Percentiles rank a stretch among this genome's conserved stretches.
Evolutionary conservation across 108 stramenopile species (phyloP).

Genomic region (Aurantiochytrium sp.): DNA sequence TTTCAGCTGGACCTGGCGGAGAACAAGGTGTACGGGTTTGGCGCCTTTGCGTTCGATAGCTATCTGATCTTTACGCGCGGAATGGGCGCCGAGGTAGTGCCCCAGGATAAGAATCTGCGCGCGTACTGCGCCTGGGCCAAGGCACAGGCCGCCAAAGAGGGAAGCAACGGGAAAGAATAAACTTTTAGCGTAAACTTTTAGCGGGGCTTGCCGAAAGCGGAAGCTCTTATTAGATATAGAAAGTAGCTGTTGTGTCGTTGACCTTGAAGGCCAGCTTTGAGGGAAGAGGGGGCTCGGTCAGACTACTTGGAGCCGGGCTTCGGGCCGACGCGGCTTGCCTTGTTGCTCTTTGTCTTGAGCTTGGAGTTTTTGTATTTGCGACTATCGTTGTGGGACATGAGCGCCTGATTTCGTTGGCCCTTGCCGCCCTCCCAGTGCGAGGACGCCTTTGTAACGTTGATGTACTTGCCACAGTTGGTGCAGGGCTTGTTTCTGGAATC

Average conservation of each 20-base stretch:
- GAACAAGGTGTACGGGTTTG: constrained; percentile 8
- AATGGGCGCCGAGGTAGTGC: neutral
- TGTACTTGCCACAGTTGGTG: constrained; percentile 1
- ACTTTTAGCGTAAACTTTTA: neutral
- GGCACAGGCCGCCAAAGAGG: neutral
- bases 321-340: neutral
- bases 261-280: too few relatives aligned
- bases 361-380: constrained; percentile 17
- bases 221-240: too few relatives aligned
- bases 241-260: too few relatives aligned
- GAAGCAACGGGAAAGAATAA: neutral
- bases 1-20: neutral
- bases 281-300: too few relatives aligned
- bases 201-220: too few relatives aligned
- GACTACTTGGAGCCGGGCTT: neutral
- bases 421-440: constrained; percentile 26
- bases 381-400: neutral
- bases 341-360: constrained; percentile 19
- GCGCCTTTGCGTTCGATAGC: constrained; percentile 26
- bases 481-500: neutral
- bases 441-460: neutral
- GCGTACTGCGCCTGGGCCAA: constrained; percentile 30
- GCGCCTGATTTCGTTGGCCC: neutral
- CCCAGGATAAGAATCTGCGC: neutral
- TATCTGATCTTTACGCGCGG: constrained; percentile 3